Base-by-base conservation (phyloP, 2,329 filamentous ascomycete species). In the Amylocarpus encephaloides region DNA sequence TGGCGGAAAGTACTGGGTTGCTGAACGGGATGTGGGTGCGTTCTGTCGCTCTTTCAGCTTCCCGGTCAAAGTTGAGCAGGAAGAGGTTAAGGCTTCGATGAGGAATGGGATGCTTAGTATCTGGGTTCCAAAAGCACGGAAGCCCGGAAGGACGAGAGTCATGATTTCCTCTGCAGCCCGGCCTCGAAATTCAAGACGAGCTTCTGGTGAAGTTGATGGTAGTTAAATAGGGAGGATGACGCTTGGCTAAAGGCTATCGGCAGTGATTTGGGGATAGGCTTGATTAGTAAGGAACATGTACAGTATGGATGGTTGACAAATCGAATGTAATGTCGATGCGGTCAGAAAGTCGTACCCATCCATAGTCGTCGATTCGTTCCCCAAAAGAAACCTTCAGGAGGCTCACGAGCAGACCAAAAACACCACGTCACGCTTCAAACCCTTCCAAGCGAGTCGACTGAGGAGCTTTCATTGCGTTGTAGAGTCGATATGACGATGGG, bases 21-120 rank as follows among this genome's bases (percentile, higher is more conserved):
- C 74, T 32, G 83, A 87, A 71, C 80, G 82, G 59, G 77, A 73
- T 52, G 70, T 83, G 50, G 84, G 84, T 65, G 76, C 82, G 57
- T 88, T 88, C 70, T 74, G 78, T 45, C 78, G 85, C 55, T 79
- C 74, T 52, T 88, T 88, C 71, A 78, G 72, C 65, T 88, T 88
- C 72, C 81, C 83, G 1, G 69, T 70, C 47, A 77, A 76, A 26
- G 75, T 88, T 53, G 79, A 86, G 62, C 75, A 79, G 60, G 78
- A 82, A 12, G 68, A 62, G 2, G 83, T 88, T 49, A 72, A 68
- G 40, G 85, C 85, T 43, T 73, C 64, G 47, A 77, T 88, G 59
- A 77, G 79, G 67, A 77, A 87, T 52, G 85, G 85, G 26, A 73
- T 87, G 55, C 71, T 88, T 57, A 79, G 67, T 58, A 73, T 88